Evolutionary conservation across 1,284 basidiomycete genomes (phyloP).

Genomic region (Ceratobasidium sp.): DNA sequence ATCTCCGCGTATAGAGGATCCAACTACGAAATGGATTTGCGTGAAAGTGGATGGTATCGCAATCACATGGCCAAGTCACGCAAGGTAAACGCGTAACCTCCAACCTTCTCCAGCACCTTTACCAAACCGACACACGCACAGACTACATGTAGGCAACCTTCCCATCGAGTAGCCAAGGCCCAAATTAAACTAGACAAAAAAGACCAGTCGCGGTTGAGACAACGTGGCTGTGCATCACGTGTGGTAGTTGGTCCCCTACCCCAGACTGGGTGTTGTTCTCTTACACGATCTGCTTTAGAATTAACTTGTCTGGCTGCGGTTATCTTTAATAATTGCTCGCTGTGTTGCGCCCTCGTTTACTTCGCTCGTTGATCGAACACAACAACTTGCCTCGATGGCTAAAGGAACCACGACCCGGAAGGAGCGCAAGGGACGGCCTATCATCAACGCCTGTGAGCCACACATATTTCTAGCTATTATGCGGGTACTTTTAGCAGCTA

Average conservation of each 20-base stretch:
- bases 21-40: no score
- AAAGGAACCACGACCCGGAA: slow-evolving; percentile 29
- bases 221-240: slow-evolving; percentile 18
- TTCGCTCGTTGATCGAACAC: slow-evolving; percentile 1
- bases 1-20: no score
- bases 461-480: neutral
- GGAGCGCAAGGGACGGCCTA: slow-evolving; percentile 22
- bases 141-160: no score
- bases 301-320: neutral
- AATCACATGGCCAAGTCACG: no score
- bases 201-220: neutral
- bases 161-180: no score
- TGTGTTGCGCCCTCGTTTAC: neutral
- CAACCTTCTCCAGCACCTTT: no score
- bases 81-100: no score
- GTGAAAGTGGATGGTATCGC: no score
- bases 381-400: slow-evolving; percentile 25
- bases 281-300: slow-evolving; percentile 15
- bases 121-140: no score
- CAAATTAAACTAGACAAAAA: no score
- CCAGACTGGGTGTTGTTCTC: slow-evolving; percentile 36
- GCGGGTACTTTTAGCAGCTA: neutral
- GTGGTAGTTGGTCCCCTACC: slow-evolving; percentile 24
- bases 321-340: neutral
- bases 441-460: slow-evolving; percentile 30